Conservation (phyloP, 495 filamentous ascomycete genomes). For the Immersiella caudata region DNA sequence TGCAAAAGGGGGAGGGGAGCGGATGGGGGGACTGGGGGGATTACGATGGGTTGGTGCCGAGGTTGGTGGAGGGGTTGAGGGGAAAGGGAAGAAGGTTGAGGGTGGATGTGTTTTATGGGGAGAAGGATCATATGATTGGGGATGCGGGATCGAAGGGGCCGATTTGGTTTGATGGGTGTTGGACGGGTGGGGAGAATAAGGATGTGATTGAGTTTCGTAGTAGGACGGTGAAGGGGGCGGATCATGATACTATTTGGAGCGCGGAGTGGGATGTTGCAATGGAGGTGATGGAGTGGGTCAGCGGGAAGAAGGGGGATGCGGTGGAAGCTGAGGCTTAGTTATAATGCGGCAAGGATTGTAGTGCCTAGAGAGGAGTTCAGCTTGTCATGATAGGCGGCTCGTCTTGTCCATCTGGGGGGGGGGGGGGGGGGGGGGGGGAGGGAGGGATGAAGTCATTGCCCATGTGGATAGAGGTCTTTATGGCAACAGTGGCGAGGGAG, state of each 20-base stretch:
- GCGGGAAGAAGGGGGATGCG: not conserved
- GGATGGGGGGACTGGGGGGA: conserved; percentile 26
- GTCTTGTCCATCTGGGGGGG: too few species aligned
- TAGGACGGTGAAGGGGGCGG: conserved; percentile 3
- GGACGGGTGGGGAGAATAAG: not conserved
- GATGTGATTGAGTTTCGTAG: not conserved
- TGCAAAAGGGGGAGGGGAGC: conserved; percentile 11
- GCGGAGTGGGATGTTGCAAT: not conserved
- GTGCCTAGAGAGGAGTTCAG: too few species aligned
- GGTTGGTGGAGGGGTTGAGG: conserved; percentile 14
- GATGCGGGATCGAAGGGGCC: conserved; percentile 14
- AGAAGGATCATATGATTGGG: conserved; percentile 15
- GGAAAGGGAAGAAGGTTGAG: conserved; percentile 4
- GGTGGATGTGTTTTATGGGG: conserved; percentile 12
- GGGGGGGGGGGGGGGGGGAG: too few species aligned
- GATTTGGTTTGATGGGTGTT: conserved; percentile 16
- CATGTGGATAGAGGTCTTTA: too few species aligned
- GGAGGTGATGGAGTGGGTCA: conserved; percentile 11
- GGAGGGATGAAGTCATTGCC: too few species aligned
- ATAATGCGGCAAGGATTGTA: too few species aligned
- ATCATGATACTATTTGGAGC: conserved; percentile 15
- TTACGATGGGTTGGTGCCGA: conserved; percentile 20
- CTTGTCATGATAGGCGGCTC: too few species aligned
- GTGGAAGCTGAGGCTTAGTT: too few species aligned
- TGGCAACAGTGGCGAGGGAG: too few species aligned